Evolutionary conservation across 2,329 filamentous ascomycete species (phyloP), one percentile per base, ranked within the genome.

Genomic region (Hypoxylon rubiginosum): DNA sequence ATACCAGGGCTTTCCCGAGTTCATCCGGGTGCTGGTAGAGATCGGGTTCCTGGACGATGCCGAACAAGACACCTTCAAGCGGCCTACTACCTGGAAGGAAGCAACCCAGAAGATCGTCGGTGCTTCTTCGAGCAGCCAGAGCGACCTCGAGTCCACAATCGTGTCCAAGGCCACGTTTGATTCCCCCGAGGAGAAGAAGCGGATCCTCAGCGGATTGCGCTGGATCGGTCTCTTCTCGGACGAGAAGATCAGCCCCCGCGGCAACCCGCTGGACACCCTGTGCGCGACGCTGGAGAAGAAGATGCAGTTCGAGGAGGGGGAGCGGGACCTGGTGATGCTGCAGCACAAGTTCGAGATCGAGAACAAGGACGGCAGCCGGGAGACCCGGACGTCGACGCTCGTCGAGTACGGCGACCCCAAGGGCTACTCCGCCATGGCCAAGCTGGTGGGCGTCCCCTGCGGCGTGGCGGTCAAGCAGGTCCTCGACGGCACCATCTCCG

Each of bases 201-300:
- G 88, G 68, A 89, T 95, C 76, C 78, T 95, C 53, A 82, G 84
- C 56, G 92, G 92, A 64, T 85, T 96, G 32, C 85, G 87, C 70
- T 95, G 92, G 92, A 84, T 91, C 71, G 86, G 86, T 30, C 77
- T 90, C 67, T 91, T 93, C 82, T 91, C 88, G 46, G 85, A 90
- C 70, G 85, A 88, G 76, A 82, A 87, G 78, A 93, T 91, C 76
- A 91, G 82, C 5, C 90, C 92, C 28, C 84, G 88, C 60, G 91
- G 89, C 58, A 97, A 92, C 83, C 91, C 93, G 8, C 86, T 97
- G 39, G 94, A 97, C 79, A 94, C 92, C 15, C 88, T 97, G 41
- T 97, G 94, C 82, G 93, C 92, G 32, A 92, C 89, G 2, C 87
- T 97, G 30, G 93, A 97, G 84, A 82, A 92, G 85, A 97, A 97